phyloP scores from a whole-genome alignment of 1,284 basidiomycete genomes.

The Cryptococcus floricola region DNA sequence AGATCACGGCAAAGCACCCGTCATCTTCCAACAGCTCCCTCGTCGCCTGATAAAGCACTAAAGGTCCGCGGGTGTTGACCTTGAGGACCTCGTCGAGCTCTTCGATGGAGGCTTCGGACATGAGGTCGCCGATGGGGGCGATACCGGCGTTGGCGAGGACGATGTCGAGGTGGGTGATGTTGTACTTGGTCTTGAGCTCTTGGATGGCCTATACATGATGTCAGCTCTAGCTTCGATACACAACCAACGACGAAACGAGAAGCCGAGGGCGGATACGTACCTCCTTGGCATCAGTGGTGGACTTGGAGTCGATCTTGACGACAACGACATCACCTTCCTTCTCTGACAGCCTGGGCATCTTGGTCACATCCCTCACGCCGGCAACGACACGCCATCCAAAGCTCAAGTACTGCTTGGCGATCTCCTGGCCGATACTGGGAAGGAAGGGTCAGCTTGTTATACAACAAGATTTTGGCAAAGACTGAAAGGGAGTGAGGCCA shows the following conservation, averaged over 20 bases:
- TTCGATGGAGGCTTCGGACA: slow-evolving; percentile 5
- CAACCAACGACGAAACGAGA: not conserved
- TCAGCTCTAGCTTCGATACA: not conserved
- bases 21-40: slow-evolving; percentile 7
- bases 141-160: slow-evolving; percentile 24
- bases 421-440: slow-evolving; percentile 9
- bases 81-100: slow-evolving; percentile 3
- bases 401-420: slow-evolving; percentile 10
- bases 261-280: not conserved
- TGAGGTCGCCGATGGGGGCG: slow-evolving; percentile 1
- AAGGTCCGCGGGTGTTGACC: slow-evolving; percentile 14
- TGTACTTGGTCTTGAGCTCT: slow-evolving; percentile 12
- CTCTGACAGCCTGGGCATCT: slow-evolving; percentile 8
- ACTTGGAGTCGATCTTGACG: not conserved
- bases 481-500: too few species aligned
- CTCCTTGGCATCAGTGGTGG: not conserved
- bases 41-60: slow-evolving; percentile 21
- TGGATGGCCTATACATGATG: slow-evolving; percentile 9
- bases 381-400: slow-evolving; percentile 12
- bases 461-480: too few species aligned
- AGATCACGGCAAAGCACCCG: slow-evolving; percentile 20
- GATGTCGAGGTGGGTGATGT: slow-evolving; percentile 16
- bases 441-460: too few species aligned
- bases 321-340: not conserved
- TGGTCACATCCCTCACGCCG: slow-evolving; percentile 10